Percentiles rank a stretch among this genome's conserved stretches.
phyloP scores from a whole-genome alignment of 129 eudicot species.

The Heracleum sosnowskyi region DNA sequence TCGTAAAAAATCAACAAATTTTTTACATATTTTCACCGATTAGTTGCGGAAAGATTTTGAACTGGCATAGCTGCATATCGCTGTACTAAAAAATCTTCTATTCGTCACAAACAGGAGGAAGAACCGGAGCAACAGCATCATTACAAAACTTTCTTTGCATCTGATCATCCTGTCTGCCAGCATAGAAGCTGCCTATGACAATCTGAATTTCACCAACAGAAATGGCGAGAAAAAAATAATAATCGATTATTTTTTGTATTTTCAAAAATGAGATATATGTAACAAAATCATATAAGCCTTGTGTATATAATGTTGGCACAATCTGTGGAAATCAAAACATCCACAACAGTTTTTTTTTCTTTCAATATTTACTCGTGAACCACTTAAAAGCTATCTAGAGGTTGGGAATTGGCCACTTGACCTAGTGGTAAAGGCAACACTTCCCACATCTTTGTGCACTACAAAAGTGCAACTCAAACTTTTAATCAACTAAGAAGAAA shows the following conservation, averaged over 20 bases:
- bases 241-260: too few species aligned
- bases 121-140: constrained; percentile 32
- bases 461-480: too few species aligned
- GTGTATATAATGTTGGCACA: too few species aligned
- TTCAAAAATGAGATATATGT: neutral
- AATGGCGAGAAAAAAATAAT: neutral
- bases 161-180: constrained; percentile 65
- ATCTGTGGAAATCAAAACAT: too few species aligned
- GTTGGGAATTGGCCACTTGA: too few species aligned
- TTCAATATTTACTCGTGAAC: too few species aligned
- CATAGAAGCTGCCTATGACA: constrained; percentile 59
- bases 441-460: too few species aligned
- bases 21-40: constrained; percentile 25
- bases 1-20: too few species aligned
- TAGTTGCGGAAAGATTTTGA: constrained; percentile 22
- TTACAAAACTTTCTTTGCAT: constrained; percentile 46
- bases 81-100: constrained; percentile 30
- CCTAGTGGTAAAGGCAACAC: neutral
- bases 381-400: too few species aligned
- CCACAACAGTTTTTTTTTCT: too few species aligned
- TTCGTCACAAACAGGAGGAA: constrained; percentile 24
- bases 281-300: neutral
- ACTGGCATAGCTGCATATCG: constrained; percentile 13
- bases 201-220: constrained; percentile 37
- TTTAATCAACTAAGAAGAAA: neutral